phyloP scores from a whole-genome alignment of 768 basidiomycete species.

The Sarcodon sp. region DNA sequence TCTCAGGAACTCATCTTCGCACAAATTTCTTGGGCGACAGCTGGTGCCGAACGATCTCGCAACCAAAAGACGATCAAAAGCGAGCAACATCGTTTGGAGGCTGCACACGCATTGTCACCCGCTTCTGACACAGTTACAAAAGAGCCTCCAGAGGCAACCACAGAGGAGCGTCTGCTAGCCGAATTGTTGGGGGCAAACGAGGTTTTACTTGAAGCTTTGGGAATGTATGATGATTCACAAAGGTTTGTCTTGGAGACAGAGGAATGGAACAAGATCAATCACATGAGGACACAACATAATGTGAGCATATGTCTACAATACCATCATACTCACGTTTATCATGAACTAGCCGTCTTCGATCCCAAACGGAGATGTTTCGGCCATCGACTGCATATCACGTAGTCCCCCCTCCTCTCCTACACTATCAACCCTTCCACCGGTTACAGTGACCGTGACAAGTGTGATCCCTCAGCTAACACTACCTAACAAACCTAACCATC shows the following conservation, averaged over 20 bases:
- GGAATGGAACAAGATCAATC: slow-evolving; percentile 42
- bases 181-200: slow-evolving; percentile 64
- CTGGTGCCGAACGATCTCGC: slow-evolving; percentile 66
- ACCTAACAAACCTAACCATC: too few relatives aligned
- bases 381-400: not conserved
- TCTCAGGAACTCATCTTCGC: slow-evolving; percentile 79
- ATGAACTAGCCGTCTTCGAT: too few relatives aligned
- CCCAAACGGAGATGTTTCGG: not conserved
- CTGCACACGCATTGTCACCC: not conserved
- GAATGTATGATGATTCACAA: slow-evolving; percentile 69
- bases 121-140: slow-evolving; percentile 6
- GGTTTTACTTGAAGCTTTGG: slow-evolving; percentile 52
- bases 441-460: too few relatives aligned
- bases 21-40: slow-evolving; percentile 87
- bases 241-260: slow-evolving; percentile 47
- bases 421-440: slow-evolving; percentile 2
- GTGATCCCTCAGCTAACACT: too few relatives aligned
- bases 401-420: slow-evolving; percentile 1
- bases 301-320: not conserved
- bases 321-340: too few relatives aligned
- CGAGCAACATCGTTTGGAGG: slow-evolving; percentile 4
- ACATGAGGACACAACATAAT: not conserved
- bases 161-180: slow-evolving; percentile 65
- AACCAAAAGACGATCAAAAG: slow-evolving; percentile 5
- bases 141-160: slow-evolving; percentile 33